Base-by-base conservation (phyloP, 176 grass and related monocot genomes). In the Aegilops sharonensis region DNA sequence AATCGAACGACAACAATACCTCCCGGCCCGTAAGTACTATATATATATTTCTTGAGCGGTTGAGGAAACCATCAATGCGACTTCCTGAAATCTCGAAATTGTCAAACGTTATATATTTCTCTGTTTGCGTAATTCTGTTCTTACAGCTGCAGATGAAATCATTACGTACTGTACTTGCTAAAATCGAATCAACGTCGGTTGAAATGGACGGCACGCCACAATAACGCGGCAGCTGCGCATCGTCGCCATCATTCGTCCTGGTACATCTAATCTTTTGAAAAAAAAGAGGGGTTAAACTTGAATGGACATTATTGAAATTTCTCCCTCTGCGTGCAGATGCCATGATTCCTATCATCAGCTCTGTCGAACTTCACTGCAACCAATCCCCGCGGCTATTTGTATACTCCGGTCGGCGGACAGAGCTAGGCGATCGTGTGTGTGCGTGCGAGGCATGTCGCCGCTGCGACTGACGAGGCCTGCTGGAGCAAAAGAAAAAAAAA, bases 131-230 rank as follows among this genome's bases (percentile, higher is more conserved):
- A 37, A 66, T 75, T 74, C 47, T 85, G 24, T 36, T 86, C 64
- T 85, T 52, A 25, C 50, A 77, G 15, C 75, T 70, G n/a, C 77
- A 71, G 29, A 75, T 5, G 54, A 57, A 57, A n/a, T 10, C 11
- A 27, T 29, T 18, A 8, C 20, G 42, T 24, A 75, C 4, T 37
- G 1, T 18, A 64, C 9, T 72, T 47, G 5, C 7, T 25, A 47
- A 27, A 47, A 25, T 9, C 30, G 70, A 81, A 84, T 71, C 43
- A 67, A 9, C 48, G 69, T 63, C 15, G 36, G 5, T 25, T 68
- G 85, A 54, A 77, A 80, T 85, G 77, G 69, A 88, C 85, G 52
- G 81, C 81, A 81, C 68, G 75, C 75, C 81, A 64, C 77, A 50
- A 50, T 39, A 57, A 31, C 75, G 8, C 37, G 61, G 60, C 36